Evolutionary conservation across 2,329 filamentous ascomycete species (phyloP).

Genomic region (Alternaria sp.): DNA sequence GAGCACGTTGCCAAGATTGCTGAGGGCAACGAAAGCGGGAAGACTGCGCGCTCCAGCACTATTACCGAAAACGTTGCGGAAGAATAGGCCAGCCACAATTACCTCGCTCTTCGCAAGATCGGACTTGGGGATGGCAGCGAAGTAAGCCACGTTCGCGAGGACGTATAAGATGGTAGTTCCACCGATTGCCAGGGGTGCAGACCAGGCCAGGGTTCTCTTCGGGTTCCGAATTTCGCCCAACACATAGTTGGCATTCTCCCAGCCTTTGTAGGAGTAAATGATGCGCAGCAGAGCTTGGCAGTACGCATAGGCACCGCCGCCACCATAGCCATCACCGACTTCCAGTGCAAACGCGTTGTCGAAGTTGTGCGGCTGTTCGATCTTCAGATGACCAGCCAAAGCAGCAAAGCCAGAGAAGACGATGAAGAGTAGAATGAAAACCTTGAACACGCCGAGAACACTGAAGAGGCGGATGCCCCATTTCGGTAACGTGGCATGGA

Average conservation of each 20-base stretch:
- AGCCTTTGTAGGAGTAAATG: conserved; percentile 68
- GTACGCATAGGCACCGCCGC: conserved; percentile 51
- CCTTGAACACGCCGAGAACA: conserved; percentile 65
- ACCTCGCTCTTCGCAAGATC: conserved; percentile 65
- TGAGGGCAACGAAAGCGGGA: conserved; percentile 64
- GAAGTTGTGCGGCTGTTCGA: conserved; percentile 63
- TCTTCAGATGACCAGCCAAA: conserved; percentile 39
- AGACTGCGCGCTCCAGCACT: conserved; percentile 54
- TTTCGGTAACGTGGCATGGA: conserved; percentile 62
- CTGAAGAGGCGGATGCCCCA: conserved; percentile 67
- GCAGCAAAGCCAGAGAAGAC: conserved; percentile 61
- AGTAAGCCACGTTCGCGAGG: conserved; percentile 70
- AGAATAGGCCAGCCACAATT: conserved; percentile 67
- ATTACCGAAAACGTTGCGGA: conserved; percentile 66
- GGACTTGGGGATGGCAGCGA: conserved; percentile 65
- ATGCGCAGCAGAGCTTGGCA: conserved; percentile 65
- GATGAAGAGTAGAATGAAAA: conserved; percentile 65
- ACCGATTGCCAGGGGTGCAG: conserved; percentile 64
- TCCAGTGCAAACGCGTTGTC: conserved; percentile 61
- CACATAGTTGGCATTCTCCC: conserved; percentile 61
- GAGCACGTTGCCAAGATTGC: conserved; percentile 67
- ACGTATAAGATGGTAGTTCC: conserved; percentile 67
- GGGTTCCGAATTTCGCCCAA: conserved; percentile 64
- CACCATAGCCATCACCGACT: conserved; percentile 40
- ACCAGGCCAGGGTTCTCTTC: conserved; percentile 60